Percentiles rank a stretch among this genome's conserved stretches.
Conservation (phyloP, 2,329 filamentous ascomycete species). For the Xylaria sp. region DNA sequence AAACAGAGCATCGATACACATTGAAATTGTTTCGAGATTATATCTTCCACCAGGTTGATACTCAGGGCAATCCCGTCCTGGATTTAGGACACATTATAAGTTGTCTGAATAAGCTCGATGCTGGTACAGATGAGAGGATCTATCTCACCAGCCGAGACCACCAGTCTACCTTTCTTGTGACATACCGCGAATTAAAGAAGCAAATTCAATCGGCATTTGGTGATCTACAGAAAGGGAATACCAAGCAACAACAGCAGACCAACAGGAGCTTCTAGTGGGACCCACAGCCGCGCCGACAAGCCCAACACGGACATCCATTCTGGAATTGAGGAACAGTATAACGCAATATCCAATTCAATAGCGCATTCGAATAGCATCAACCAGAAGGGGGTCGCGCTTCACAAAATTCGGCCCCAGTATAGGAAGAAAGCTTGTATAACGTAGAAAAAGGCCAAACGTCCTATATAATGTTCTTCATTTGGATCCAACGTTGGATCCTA, state of each 20-base stretch:
- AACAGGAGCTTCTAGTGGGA: conserved; percentile 39
- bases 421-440: conserved; percentile 37
- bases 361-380: conserved; percentile 10
- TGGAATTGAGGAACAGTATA: not conserved
- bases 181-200: conserved; percentile 87
- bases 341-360: not conserved
- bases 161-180: conserved; percentile 87
- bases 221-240: conserved; percentile 64
- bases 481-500: conserved; percentile 31
- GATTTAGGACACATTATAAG: conserved; percentile 89
- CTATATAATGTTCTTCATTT: conserved; percentile 35
- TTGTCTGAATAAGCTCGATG: conserved; percentile 92
- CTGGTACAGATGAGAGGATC: conserved; percentile 86
- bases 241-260: conserved; percentile 40
- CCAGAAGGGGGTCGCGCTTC: not conserved
- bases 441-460: conserved; percentile 21
- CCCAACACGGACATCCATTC: too few species aligned
- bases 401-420: conserved; percentile 25
- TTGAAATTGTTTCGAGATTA: conserved; percentile 97
- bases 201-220: conserved; percentile 68
- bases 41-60: conserved; percentile 95
- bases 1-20: conserved; percentile 91
- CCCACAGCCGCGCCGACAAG: not conserved
- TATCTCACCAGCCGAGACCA: conserved; percentile 89
- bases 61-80: conserved; percentile 82